phyloP scores from a whole-genome alignment of 2,329 filamentous ascomycete species.

The Cercospora sesami region DNA sequence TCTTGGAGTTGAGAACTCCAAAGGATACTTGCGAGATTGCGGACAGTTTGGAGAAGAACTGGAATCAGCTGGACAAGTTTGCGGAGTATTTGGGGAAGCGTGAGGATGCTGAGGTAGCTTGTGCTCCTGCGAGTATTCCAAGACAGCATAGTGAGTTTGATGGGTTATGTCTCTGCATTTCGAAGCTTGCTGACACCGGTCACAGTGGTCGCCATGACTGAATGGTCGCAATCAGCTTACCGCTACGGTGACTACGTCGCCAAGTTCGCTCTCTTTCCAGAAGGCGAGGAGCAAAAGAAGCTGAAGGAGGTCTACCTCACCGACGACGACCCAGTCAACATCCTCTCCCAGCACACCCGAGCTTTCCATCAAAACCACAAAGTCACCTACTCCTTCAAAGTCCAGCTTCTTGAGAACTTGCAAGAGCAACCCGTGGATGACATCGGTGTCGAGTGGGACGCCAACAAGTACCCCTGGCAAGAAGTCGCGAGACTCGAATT shows the following conservation, averaged over 20 bases:
- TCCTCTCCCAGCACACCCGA: conserved; percentile 37
- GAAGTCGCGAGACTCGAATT: conserved; percentile 42
- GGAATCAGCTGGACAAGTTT: conserved; percentile 37
- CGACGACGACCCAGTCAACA: conserved; percentile 37
- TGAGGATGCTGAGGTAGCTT: conserved; percentile 37
- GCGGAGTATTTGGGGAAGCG: conserved; percentile 35
- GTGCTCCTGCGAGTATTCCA: conserved; percentile 32
- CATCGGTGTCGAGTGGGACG: conserved; percentile 39
- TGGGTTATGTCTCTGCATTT: neutral
- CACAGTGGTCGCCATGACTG: conserved; percentile 38
- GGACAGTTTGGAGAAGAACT: conserved; percentile 39
- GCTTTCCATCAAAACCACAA: conserved; percentile 39
- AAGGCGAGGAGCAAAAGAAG: conserved; percentile 34
- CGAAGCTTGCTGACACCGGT: neutral
- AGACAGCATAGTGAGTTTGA: conserved; percentile 33
- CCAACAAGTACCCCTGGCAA: conserved; percentile 38
- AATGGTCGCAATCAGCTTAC: conserved; percentile 40
- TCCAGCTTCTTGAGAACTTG: conserved; percentile 38
- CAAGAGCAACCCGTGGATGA: conserved; percentile 41
- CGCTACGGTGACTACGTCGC: conserved; percentile 40
- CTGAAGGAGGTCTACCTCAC: conserved; percentile 32
- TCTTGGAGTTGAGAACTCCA: conserved; percentile 37
- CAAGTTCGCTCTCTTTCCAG: conserved; percentile 39
- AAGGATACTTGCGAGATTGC: conserved; percentile 39
- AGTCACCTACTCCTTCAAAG: conserved; percentile 40